Percentiles rank a stretch among this genome's conserved stretches.
Conservation (phyloP, 2,329 filamentous ascomycete species). For the Cordyceps cicadae region DNA sequence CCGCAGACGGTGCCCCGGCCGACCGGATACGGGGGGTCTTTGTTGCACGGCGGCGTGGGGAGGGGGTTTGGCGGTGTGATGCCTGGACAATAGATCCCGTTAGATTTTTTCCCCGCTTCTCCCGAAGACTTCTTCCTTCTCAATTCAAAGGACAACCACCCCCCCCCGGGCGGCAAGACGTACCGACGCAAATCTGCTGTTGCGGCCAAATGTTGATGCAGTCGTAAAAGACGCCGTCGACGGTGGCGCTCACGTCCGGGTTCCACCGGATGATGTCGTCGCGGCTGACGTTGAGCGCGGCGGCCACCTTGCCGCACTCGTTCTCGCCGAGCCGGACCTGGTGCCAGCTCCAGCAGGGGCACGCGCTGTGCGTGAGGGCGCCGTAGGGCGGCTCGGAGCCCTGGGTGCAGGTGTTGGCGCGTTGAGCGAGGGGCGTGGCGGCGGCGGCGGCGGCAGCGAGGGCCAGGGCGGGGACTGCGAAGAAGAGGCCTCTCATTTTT, state of each 20-base stretch:
- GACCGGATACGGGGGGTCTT: constrained; percentile 4
- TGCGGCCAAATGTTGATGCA: constrained; percentile 11
- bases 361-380: constrained; percentile 6
- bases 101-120: no score
- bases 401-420: neutral
- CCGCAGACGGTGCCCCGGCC: constrained; percentile 8
- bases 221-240: constrained; percentile 9
- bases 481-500: constrained; percentile 1
- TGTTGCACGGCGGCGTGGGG: constrained; percentile 2
- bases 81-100: neutral
- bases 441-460: neutral
- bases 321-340: constrained; percentile 4
- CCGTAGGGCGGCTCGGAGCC: constrained; percentile 4
- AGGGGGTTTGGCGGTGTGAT: neutral
- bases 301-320: constrained; percentile 8
- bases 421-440: neutral
- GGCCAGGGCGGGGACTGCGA: neutral
- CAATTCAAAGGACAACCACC: no score
- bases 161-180: no score
- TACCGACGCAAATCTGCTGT: constrained; percentile 9
- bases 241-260: neutral
- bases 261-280: constrained; percentile 9
- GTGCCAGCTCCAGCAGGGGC: constrained; percentile 11
- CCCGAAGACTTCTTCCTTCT: no score
- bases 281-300: constrained; percentile 1